Evolutionary conservation across 2,329 filamentous ascomycete genomes (phyloP), one percentile per base, ranked within the genome.

Genomic region (Penicillium decumbens): DNA sequence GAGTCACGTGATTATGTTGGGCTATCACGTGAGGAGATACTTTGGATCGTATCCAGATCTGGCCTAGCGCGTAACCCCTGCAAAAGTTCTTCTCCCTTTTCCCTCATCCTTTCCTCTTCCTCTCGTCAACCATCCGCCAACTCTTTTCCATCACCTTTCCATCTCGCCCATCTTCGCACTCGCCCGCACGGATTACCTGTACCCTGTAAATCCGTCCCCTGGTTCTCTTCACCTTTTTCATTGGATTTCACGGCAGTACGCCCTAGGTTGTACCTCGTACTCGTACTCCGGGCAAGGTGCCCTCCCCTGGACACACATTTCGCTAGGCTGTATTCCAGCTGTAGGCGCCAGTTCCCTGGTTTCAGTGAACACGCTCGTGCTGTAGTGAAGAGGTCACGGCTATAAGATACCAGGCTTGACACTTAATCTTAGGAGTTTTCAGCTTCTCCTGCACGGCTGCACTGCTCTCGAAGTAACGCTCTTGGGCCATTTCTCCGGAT

Each of bases 301-400:
- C 53, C 55, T 58, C 60, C 41, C 29, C 41, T 45, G 43, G 61
- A 55, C 59, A 55, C 62, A 54, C 52, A 60, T 52, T 52, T 64
- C 65, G 59, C 64, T 69, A 67, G 62, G 61, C 65, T 66, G 64
- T 68, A 65, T 68, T 59, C 55, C 65, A 67, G 67, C 67, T 68
- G 67, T 70, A 70, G 66, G 66, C 62, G 60, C 60, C 61, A 62
- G 52, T 55, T 57, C 57, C 56, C 59, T 60, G 54, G 56, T 54
- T 58, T 63, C 61, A 47, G 57, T 58, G 58, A 62, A 60, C 61
- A 55, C 59, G 58, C 58, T 65, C 55, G 63, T 62, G 63, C 68
- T 60, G 68, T 71, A 71, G 68, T 68, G 67, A 66, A 64, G 60
- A 66, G 58, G 63, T 57, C 57, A 59, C 50, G 39, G 48, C 55